These are phyloP conservation scores for Dichomitus squalens DNA, from an alignment of 1,284 basidiomycete species.

Conservation along the genomic window DNA sequence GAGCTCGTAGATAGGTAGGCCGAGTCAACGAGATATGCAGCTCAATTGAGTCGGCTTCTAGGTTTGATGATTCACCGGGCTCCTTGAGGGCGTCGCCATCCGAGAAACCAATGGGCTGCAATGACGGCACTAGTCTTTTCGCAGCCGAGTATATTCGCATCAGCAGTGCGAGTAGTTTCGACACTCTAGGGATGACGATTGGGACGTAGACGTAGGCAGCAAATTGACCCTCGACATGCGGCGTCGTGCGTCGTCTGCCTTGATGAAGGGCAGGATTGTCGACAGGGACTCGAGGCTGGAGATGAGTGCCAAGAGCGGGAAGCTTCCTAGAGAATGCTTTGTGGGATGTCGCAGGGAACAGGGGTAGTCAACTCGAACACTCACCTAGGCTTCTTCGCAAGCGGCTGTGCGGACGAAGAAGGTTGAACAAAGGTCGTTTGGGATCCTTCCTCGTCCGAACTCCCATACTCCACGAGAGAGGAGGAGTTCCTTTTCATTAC, in stretches of 20 bases:
- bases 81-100: background rate
- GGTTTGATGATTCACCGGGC: background rate
- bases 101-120: conserved; percentile 47
- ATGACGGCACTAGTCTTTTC: conserved; percentile 43
- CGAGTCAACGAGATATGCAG: conserved; percentile 78
- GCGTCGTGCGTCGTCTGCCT: conserved; percentile 71
- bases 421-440: background rate
- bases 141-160: conserved; percentile 48
- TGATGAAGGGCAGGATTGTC: conserved; percentile 77
- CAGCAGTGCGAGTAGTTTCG: conserved; percentile 50
- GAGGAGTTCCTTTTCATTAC: background rate
- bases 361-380: background rate
- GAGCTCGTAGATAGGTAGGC: conserved; percentile 73
- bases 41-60: conserved; percentile 30
- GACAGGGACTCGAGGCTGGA: conserved; percentile 47
- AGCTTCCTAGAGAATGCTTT: conserved; percentile 44
- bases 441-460: background rate
- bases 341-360: background rate
- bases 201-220: conserved; percentile 76
- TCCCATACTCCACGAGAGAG: background rate
- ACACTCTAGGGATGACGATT: conserved; percentile 44
- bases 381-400: too few relatives aligned
- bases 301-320: conserved; percentile 53
- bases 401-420: too few relatives aligned
- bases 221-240: conserved; percentile 82